These are phyloP conservation scores for Adansonia gregorii DNA, from an alignment of 441 rosid species.

Conservation along the genomic window DNA sequence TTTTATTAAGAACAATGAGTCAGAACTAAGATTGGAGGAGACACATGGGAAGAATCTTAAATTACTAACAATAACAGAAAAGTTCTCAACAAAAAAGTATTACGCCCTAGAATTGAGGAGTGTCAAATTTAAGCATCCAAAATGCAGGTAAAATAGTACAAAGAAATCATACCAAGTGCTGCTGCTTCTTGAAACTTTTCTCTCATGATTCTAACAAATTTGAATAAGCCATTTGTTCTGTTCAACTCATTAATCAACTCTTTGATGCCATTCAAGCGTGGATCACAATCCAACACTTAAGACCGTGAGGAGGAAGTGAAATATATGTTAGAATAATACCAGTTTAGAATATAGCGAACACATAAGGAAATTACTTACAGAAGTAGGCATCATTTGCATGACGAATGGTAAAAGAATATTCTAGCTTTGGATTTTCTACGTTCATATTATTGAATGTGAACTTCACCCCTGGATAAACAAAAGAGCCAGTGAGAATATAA, in stretches of 20 bases:
- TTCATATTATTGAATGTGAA: conserved; percentile 67
- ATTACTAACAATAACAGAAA: neutral
- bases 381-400: conserved; percentile 67
- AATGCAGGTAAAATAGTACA: conserved; percentile 20
- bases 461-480: conserved; percentile 62
- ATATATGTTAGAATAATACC: conserved; percentile 15
- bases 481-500: conserved; percentile 24
- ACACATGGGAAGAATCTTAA: neutral
- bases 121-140: conserved; percentile 24
- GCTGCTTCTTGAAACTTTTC: conserved; percentile 64
- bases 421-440: conserved; percentile 49
- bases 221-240: conserved; percentile 68
- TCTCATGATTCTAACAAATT: conserved; percentile 74
- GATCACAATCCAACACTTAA: conserved; percentile 84
- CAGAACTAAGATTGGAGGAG: neutral
- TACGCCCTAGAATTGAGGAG: neutral
- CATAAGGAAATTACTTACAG: conserved; percentile 47
- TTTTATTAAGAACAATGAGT: neutral
- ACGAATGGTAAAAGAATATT: conserved; percentile 63
- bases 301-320: conserved; percentile 30
- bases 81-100: conserved; percentile 11
- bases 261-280: conserved; percentile 54
- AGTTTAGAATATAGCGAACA: conserved; percentile 11
- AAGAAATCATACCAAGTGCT: conserved; percentile 42
- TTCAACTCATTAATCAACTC: conserved; percentile 65